Conservation (phyloP, 78 protist species). For the Planoprotostelium fungivorum region DNA sequence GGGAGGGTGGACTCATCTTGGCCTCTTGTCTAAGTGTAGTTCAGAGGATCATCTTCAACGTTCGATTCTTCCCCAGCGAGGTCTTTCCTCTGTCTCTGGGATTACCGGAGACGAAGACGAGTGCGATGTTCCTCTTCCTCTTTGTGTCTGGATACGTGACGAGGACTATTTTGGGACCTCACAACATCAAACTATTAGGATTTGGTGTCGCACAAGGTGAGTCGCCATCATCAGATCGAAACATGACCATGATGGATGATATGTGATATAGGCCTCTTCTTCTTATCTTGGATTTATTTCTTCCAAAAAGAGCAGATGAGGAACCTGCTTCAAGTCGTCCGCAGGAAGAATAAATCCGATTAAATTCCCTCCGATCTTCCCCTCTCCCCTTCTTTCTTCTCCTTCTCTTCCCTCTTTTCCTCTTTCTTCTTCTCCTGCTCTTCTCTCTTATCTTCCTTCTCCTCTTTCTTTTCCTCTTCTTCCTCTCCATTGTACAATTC, state of each 20-base stretch:
- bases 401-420: too few relatives aligned
- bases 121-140: not conserved
- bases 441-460: too few relatives aligned
- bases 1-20: not conserved
- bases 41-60: not conserved
- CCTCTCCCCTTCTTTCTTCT: too few relatives aligned
- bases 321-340: not conserved
- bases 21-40: not conserved
- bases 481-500: too few relatives aligned
- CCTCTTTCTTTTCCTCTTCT: too few relatives aligned
- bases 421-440: too few relatives aligned
- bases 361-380: too few relatives aligned
- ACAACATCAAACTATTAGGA: not conserved
- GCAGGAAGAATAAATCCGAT: not conserved
- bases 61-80: not conserved
- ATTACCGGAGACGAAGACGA: not conserved
- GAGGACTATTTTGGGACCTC: not conserved
- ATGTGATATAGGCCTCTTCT: not conserved
- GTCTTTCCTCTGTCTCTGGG: not conserved
- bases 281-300: not conserved
- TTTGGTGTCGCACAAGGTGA: not conserved
- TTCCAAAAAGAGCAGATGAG: not conserved
- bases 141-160: not conserved
- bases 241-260: too few relatives aligned
- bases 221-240: too few relatives aligned